A percentile compares a stretch with the other conserved stretches of the same genome.
These are phyloP conservation scores for Talaromyces sp. DNA, from an alignment of 2,329 filamentous ascomycete genomes.

Conservation along the genomic window DNA sequence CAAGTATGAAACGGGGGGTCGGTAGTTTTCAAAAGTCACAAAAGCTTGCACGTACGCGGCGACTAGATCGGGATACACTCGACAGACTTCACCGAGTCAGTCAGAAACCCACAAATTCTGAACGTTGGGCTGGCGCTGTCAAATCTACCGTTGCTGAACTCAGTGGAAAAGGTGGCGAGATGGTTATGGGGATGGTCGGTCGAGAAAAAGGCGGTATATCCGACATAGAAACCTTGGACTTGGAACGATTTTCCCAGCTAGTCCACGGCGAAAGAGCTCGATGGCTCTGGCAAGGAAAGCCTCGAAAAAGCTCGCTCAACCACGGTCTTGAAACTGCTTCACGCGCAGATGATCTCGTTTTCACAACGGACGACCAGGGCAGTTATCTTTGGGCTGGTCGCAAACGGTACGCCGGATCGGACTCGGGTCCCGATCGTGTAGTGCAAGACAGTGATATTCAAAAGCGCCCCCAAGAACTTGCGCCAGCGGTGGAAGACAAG, in stretches of 20 bases:
- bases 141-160: conserved; percentile 94
- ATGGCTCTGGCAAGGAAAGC: conserved; percentile 93
- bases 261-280: conserved; percentile 80
- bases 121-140: conserved; percentile 88
- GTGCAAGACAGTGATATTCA: conserved; percentile 33
- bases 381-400: conserved; percentile 48
- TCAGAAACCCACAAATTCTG: conserved; percentile 82
- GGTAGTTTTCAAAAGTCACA: conserved; percentile 86
- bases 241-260: conserved; percentile 77
- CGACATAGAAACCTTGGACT: conserved; percentile 87
- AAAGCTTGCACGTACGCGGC: conserved; percentile 73
- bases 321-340: conserved; percentile 33
- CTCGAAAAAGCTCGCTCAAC: conserved; percentile 58
- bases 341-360: conserved; percentile 44
- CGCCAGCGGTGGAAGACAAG: conserved; percentile 35
- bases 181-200: conserved; percentile 92
- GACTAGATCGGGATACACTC: conserved; percentile 79
- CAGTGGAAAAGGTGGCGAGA: conserved; percentile 88
- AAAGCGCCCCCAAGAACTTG: conserved; percentile 33
- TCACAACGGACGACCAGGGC: conserved; percentile 47
- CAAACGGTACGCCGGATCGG: conserved; percentile 43
- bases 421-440: conserved; percentile 32
- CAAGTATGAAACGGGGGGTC: conserved; percentile 78
- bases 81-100: conserved; percentile 78
- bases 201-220: conserved; percentile 86